phyloP scores from a whole-genome alignment of 2,329 filamentous ascomycete species.

The Ophiostoma perfectum region DNA sequence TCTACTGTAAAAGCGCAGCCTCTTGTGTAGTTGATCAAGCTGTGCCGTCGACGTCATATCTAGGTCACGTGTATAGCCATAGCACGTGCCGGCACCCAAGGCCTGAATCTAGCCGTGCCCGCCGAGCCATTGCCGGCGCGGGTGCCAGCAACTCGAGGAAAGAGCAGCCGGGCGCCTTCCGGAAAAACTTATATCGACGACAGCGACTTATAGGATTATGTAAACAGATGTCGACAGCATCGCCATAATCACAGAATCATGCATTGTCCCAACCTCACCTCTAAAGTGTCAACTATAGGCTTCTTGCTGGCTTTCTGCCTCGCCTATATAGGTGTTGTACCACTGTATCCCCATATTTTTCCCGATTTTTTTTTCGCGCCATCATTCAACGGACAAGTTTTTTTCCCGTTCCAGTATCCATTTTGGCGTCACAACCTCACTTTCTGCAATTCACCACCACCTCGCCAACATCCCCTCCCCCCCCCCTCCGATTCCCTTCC shows the following conservation, averaged over 20 bases:
- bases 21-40: neutral
- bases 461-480: neutral
- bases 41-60: constrained; percentile 5
- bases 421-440: constrained; percentile 21
- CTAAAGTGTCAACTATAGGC: neutral
- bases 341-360: constrained; percentile 23
- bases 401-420: constrained; percentile 21
- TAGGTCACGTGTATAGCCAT: neutral
- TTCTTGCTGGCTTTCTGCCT: neutral
- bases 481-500: neutral
- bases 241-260: too few relatives aligned
- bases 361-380: constrained; percentile 23
- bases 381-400: constrained; percentile 23
- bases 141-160: constrained; percentile 13
- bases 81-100: neutral
- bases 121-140: constrained; percentile 1
- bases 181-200: neutral
- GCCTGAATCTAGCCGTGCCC: neutral
- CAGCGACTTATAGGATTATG: neutral
- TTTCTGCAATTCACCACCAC: neutral
- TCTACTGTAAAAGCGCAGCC: too few relatives aligned
- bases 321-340: constrained; percentile 4
- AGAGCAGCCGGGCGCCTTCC: constrained; percentile 9
- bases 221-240: too few relatives aligned
- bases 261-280: too few relatives aligned